Percentiles rank a stretch among this genome's conserved stretches.
Conservation (phyloP, 2,329 filamentous ascomycete species). For the Zelopaecilomyces penicillatus region DNA sequence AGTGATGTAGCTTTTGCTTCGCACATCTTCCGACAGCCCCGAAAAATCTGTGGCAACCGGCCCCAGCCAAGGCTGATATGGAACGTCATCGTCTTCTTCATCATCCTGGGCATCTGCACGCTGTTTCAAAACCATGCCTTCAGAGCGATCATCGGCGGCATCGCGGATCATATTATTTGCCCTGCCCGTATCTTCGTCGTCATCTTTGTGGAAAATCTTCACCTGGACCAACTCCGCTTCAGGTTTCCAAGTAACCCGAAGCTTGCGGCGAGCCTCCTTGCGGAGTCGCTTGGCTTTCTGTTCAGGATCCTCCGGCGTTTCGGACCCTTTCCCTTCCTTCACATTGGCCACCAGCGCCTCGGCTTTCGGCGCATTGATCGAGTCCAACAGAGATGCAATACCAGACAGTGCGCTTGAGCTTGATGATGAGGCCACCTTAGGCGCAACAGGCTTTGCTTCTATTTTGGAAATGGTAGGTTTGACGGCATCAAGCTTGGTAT, state of each 20-base stretch:
- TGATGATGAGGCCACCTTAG: constrained; percentile 21
- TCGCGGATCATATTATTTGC: constrained; percentile 62
- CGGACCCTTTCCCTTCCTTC: constrained; percentile 39
- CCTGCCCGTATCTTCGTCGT: constrained; percentile 60
- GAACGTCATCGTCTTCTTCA: constrained; percentile 50
- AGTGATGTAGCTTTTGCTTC: constrained; percentile 42
- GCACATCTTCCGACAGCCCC: constrained; percentile 35
- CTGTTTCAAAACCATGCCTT: constrained; percentile 60
- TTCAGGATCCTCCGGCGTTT: constrained; percentile 57
- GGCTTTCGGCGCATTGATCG: constrained; percentile 36
- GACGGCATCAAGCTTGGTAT: constrained; percentile 11
- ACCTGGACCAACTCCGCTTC: constrained; percentile 59
- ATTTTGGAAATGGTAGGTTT: constrained; percentile 15
- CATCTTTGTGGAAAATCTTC: constrained; percentile 63
- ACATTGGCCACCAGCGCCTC: constrained; percentile 36
- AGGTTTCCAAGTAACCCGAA: constrained; percentile 64
- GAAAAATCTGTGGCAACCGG: constrained; percentile 40
- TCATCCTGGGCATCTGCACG: constrained; percentile 40
- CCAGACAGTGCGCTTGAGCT: constrained; percentile 34
- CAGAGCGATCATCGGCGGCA: constrained; percentile 63
- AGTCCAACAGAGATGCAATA: constrained; percentile 47
- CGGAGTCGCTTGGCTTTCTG: constrained; percentile 59
- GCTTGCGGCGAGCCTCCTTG: constrained; percentile 61
- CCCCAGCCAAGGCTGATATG: constrained; percentile 44
- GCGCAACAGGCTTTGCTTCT: constrained; percentile 21